These are phyloP conservation scores for Yamadazyma philogaea DNA, from an alignment of 805 yeast genomes.

Conservation along the genomic window DNA sequence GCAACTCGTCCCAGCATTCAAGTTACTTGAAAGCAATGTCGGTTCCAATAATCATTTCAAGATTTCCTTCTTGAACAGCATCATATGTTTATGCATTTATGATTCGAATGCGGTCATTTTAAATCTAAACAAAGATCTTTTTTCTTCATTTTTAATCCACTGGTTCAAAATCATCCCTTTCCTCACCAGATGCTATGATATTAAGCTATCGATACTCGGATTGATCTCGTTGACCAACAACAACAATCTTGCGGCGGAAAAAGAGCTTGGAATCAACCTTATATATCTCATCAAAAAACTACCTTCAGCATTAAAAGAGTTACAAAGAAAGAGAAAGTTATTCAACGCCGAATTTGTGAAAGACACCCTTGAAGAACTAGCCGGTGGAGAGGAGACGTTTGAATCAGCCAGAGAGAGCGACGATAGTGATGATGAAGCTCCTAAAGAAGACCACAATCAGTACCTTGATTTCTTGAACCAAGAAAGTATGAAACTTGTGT, in stretches of 20 bases:
- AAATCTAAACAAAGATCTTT: constrained; percentile 40
- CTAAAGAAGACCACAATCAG: constrained; percentile 19
- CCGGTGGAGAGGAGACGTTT: not conserved
- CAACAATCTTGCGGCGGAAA: constrained; percentile 17
- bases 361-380: constrained; percentile 4
- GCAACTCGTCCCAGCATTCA: constrained; percentile 4
- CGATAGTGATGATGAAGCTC: constrained; percentile 7
- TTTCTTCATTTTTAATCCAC: constrained; percentile 48
- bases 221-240: constrained; percentile 45
- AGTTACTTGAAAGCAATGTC: constrained; percentile 24
- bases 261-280: constrained; percentile 12
- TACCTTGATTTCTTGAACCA: constrained; percentile 25
- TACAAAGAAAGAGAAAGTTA: constrained; percentile 61
- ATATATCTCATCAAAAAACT: constrained; percentile 45
- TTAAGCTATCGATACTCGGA: constrained; percentile 72
- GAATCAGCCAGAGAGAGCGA: not conserved
- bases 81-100: constrained; percentile 62
- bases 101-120: constrained; percentile 54
- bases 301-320: constrained; percentile 66
- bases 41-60: constrained; percentile 36
- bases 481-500: constrained; percentile 28
- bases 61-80: constrained; percentile 55
- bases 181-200: constrained; percentile 71
- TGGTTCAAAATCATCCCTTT: constrained; percentile 64
- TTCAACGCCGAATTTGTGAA: constrained; percentile 30